Evolutionary conservation across 768 basidiomycete genomes (phyloP), one percentile per base, ranked within the genome.

Genomic region (Mycena vitilis): DNA sequence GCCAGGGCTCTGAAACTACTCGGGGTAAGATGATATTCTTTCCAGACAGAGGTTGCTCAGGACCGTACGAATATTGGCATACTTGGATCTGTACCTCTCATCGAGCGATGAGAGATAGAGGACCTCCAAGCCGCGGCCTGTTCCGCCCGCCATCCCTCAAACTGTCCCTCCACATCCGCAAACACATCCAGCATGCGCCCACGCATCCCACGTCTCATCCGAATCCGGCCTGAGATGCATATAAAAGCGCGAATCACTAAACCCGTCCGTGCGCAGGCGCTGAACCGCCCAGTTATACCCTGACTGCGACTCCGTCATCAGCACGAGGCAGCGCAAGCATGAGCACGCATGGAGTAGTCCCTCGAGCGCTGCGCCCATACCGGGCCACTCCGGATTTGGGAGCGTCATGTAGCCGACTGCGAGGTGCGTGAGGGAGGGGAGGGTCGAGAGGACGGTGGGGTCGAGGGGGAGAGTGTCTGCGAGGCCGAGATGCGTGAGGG

Each of bases 401-500:
- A 69, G 51, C 23, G 63, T 45, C 8, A 22, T 51, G 56, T 53
- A 61, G 62, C 55, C 68, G 63, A 69, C 57, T 7, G 63, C 62
- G 68, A 69, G 57, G 47, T 63, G 62, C 13, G 56, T 63, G n/a
- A 69, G 51, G 7, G 38, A 10, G 30, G 68, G 68, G 45, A 65
- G 59, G 51, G 23, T 13, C 2, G 57, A 40, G 45, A 60, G n/a
- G 36, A 25, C 20, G 16, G 44, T 16, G 36, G 56, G 40, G 44
- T 45, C 58, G 38, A 18, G 8, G 34, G 58, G 68, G 52, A 55
- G 54, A 44, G 42, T 23, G 2, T 38, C 16, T 6, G 63, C 48
- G 18, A 65, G 36, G n/a, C 68, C 63, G 63, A 65, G 63, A 30
- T 64, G 59, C 36, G 58, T 65, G 52, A 69, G 68, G n/a, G 68